A percentile compares a stretch with the other conserved stretches of the same genome.
These are phyloP conservation scores for Mucor lusitanicus DNA, from an alignment of 371 early-diverging fungal species.

Conservation along the genomic window DNA sequence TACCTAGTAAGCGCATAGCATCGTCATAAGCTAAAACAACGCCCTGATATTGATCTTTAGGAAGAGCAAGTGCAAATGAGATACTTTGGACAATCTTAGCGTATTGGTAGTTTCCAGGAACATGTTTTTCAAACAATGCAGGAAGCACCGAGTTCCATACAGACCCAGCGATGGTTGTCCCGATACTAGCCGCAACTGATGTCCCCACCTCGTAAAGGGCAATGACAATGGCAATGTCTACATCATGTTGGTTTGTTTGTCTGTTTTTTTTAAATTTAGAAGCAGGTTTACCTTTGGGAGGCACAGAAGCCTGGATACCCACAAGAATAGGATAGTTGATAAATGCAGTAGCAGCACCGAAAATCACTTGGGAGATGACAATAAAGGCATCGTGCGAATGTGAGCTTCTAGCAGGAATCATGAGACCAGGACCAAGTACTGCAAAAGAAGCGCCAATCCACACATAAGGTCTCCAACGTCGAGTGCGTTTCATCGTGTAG, in stretches of 20 bases:
- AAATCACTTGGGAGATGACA: constrained; percentile 44
- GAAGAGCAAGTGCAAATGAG: constrained; percentile 14
- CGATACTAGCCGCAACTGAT: constrained; percentile 42
- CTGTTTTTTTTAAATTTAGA: background rate
- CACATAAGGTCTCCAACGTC: constrained; percentile 40
- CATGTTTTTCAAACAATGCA: constrained; percentile 25
- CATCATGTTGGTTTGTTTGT: background rate
- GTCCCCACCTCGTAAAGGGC: constrained; percentile 42
- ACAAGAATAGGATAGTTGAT: constrained; percentile 29
- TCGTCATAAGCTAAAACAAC: constrained; percentile 25
- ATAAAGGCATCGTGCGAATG: constrained; percentile 39
- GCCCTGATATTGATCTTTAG: constrained; percentile 19
- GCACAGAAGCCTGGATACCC: constrained; percentile 24
- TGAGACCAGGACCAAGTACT: constrained; percentile 46
- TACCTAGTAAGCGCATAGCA: constrained; percentile 39
- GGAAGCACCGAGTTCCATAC: constrained; percentile 52
- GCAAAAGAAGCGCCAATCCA: constrained; percentile 38
- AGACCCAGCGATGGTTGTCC: constrained; percentile 46
- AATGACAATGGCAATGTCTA: constrained; percentile 44
- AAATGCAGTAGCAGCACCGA: constrained; percentile 50
- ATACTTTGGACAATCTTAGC: constrained; percentile 15
- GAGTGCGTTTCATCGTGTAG: constrained; percentile 38
- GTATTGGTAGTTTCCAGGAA: constrained; percentile 41
- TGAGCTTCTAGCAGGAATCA: constrained; percentile 51
- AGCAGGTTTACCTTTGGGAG: constrained; percentile 14